Evolutionary conservation across 2,329 filamentous ascomycete genomes (phyloP).

Genomic region (Pseudocercospora fuligena): DNA sequence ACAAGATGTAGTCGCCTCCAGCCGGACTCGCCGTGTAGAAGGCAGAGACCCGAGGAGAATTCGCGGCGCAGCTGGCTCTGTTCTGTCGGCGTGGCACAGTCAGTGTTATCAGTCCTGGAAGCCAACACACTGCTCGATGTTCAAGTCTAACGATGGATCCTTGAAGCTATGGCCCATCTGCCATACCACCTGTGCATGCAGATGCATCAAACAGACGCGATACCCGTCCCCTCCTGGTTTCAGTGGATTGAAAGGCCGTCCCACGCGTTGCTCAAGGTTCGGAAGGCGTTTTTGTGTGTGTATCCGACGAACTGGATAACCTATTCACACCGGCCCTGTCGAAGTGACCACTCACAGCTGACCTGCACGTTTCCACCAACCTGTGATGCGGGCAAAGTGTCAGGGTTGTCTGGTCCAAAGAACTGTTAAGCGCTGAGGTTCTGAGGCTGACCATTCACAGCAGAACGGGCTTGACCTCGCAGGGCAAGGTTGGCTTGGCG

Average conservation of each 20-base stretch:
- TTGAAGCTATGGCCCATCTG: constrained; percentile 19
- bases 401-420: background rate
- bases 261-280: constrained; percentile 11
- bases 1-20: background rate
- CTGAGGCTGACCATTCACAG: background rate
- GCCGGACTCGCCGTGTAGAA: constrained; percentile 12
- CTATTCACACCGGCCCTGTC: background rate
- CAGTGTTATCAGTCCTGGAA: background rate
- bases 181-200: constrained; percentile 9
- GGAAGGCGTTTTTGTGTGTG: constrained; percentile 18
- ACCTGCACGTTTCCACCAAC: constrained; percentile 8
- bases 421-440: background rate
- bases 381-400: background rate
- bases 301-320: background rate
- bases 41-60: background rate
- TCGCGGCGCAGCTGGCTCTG: background rate
- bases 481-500: background rate
- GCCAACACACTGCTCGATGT: background rate
- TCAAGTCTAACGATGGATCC: constrained; percentile 13
- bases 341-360: constrained; percentile 9
- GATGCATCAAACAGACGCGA: constrained; percentile 18
- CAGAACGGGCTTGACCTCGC: background rate
- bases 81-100: background rate
- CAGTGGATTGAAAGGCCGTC: background rate
- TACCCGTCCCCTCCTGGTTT: background rate